Conservation (phyloP, 75 land plant genomes). For the Cunninghamia lanceolata region DNA sequence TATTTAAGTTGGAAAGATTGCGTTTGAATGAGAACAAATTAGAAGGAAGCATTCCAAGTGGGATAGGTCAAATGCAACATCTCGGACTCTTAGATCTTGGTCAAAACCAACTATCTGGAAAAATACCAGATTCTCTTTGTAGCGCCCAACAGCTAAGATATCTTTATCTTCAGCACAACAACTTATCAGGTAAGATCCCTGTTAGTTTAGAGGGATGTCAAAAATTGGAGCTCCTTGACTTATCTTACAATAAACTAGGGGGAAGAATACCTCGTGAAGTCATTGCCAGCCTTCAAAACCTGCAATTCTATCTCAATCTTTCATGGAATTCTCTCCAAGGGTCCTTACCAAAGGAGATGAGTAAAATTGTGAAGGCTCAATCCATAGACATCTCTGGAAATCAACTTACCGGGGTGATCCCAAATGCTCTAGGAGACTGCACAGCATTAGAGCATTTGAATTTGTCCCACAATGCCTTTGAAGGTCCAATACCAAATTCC, state of each 20-base stretch:
- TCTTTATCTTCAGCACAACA: conserved; percentile 23
- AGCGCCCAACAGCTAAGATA: conserved; percentile 10
- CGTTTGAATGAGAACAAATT: background rate
- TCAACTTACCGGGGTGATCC: conserved; percentile 36
- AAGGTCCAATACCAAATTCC: no score
- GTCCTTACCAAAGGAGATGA: conserved; percentile 33
- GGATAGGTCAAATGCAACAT: conserved; percentile 3
- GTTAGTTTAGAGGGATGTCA: background rate
- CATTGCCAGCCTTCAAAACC: background rate
- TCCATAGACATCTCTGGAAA: conserved; percentile 44
- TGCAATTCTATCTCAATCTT: conserved; percentile 1
- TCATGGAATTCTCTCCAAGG: conserved; percentile 26
- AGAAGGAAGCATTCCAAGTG: background rate
- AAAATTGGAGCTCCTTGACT: conserved; percentile 20
- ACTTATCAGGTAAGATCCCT: conserved; percentile 23
- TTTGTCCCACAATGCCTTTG: conserved; percentile 8
- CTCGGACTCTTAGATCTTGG: background rate
- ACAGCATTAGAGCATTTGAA: background rate
- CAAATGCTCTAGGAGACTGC: background rate
- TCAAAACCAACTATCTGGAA: background rate
- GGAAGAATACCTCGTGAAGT: conserved; percentile 22
- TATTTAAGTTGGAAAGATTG: no score
- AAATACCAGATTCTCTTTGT: conserved; percentile 15
- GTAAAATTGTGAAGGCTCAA: conserved; percentile 26
- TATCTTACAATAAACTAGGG: conserved; percentile 29